Evolutionary conservation across 2,329 filamentous ascomycete species (phyloP), one percentile per base, ranked within the genome.

Genomic region (Claviceps sp.): DNA sequence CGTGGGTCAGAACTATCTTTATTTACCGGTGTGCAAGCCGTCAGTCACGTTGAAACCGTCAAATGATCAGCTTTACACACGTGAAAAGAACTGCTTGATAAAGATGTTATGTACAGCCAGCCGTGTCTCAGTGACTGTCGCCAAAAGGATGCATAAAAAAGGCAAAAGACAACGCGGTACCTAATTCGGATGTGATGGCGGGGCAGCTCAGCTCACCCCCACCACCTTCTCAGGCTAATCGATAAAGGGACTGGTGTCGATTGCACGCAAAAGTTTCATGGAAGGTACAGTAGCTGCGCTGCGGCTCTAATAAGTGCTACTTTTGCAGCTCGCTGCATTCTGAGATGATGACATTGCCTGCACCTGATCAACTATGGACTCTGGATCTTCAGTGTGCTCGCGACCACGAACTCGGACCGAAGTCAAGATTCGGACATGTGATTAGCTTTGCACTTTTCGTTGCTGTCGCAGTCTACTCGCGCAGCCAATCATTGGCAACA

Each of bases 141-240:
- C 49, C 22, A 41, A 38, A 26, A 22, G 14, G n/a, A 38, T 24
- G 37, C 47, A 47, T 26, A 7, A 24, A 37, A 18, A 43, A n/a
- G 40, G 4, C n/a, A 22, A 13, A 37, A 18, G 9, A 34, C 30
- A 30, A 47, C 50, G 40, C 50, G 49, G 18, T 18, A 18, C 18
- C 18, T 52, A 52, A 50, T 57, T 50, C 44, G 24, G 22, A 48
- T 48, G 55, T 55, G 56, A 61, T 58, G 56, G 61, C 61, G 59
- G 61, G 60, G 60, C 61, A 47, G 34, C 18, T 5, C 26, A 13
- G 13, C n/a, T 13, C 18, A n/a, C 16, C 8, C n/a, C 9, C 45
- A 30, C 30, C 45, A 14, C 45, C 34, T 18, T 20, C 16, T 11
- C 30, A 20, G 26, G 26, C 24, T 34, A 47, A 37, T 47, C 44